These are phyloP conservation scores for Quercus bicolor DNA, from an alignment of 306 rosid genomes.

Conservation along the genomic window DNA sequence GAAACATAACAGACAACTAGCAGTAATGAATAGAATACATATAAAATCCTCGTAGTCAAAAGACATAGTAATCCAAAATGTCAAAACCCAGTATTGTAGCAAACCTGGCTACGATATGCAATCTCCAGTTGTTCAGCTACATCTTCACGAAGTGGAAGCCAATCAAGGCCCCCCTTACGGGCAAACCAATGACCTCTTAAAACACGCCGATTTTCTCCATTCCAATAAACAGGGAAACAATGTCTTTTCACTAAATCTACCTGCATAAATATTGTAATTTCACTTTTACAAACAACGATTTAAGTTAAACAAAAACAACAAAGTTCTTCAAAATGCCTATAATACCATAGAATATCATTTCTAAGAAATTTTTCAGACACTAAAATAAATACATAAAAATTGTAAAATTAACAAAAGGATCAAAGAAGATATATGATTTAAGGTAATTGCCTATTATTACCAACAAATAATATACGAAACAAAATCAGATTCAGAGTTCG, in stretches of 20 bases:
- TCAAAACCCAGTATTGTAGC: constrained; percentile 11
- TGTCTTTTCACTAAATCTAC: constrained; percentile 77
- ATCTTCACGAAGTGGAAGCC: constrained; percentile 97
- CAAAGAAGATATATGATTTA: neutral
- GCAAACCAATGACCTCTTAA: constrained; percentile 99
- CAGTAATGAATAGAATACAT: neutral
- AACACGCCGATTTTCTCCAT: constrained; percentile 93
- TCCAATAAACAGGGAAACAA: constrained; percentile 97
- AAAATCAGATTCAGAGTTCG: neutral
- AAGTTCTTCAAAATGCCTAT: neutral
- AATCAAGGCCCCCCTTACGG: constrained; percentile 88
- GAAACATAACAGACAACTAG: neutral
- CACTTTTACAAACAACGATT: constrained; percentile 14
- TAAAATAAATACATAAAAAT: neutral
- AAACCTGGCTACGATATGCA: constrained; percentile 77
- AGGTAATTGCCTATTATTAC: neutral
- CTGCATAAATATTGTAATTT: constrained; percentile 38
- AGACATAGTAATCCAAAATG: neutral
- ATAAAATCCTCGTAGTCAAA: neutral
- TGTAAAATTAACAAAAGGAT: neutral
- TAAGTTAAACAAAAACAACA: neutral
- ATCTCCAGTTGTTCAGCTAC: constrained; percentile 88
- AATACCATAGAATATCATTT: neutral
- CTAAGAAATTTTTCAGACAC: neutral
- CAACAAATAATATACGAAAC: neutral